phyloP scores from a whole-genome alignment of 1,284 basidiomycete genomes.

The Athelia psychrophila region DNA sequence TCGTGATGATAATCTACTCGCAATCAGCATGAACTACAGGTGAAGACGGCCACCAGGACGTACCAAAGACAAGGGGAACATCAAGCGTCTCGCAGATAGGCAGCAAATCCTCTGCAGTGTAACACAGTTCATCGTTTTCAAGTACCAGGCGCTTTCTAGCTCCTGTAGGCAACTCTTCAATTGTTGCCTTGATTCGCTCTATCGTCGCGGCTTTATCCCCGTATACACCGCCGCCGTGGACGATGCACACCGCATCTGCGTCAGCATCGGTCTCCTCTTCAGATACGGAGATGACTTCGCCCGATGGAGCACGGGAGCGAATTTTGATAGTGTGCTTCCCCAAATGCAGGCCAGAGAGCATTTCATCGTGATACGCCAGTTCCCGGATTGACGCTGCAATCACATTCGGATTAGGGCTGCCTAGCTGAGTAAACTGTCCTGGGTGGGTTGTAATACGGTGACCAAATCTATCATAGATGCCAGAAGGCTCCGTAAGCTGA shows the following conservation, averaged over 20 bases:
- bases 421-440: conserved; percentile 85
- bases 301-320: conserved; percentile 16
- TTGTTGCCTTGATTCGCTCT: conserved; percentile 71
- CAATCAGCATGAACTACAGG: not conserved
- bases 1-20: conserved; percentile 77
- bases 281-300: not conserved
- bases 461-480: conserved; percentile 41
- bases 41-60: conserved; percentile 14
- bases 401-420: conserved; percentile 72
- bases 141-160: conserved; percentile 78
- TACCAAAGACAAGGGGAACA: conserved; percentile 74
- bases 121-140: conserved; percentile 94
- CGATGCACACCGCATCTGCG: not conserved
- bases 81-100: conserved; percentile 80
- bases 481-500: no score
- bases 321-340: conserved; percentile 76
- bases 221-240: conserved; percentile 74
- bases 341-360: conserved; percentile 82
- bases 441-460: conserved; percentile 88
- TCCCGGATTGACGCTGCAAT: conserved; percentile 77
- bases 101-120: conserved; percentile 83
- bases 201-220: conserved; percentile 75
- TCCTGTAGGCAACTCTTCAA: conserved; percentile 57
- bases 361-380: conserved; percentile 81
- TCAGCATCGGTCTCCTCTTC: not conserved